Evolutionary conservation across 75 land plant genomes (phyloP).

Genomic region (Larix kaempferi): DNA sequence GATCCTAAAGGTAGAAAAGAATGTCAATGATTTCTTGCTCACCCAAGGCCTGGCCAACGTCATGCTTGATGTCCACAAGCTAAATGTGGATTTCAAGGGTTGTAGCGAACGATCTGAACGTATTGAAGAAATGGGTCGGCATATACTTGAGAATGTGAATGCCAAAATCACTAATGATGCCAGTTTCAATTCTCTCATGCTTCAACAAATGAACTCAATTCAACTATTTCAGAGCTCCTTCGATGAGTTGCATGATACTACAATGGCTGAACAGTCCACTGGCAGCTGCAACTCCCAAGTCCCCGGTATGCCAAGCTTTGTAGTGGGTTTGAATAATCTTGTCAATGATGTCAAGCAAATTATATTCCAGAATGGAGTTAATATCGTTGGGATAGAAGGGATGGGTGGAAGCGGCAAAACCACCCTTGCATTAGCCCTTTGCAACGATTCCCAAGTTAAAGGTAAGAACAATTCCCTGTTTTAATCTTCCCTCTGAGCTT

Average conservation of each 20-base stretch:
- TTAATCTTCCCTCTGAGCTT: background rate
- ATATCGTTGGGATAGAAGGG: background rate
- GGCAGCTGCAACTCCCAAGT: background rate
- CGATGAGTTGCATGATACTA: background rate
- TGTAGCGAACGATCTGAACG: background rate
- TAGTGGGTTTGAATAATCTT: background rate
- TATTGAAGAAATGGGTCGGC: background rate
- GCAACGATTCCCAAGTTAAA: background rate
- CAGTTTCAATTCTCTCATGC: background rate
- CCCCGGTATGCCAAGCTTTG: background rate
- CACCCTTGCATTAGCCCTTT: conserved; percentile 3
- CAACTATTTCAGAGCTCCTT: background rate
- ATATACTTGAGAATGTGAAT: background rate
- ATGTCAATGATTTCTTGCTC: background rate
- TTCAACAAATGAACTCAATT: background rate
- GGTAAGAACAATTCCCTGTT: background rate
- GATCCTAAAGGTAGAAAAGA: background rate
- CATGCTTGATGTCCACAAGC: background rate
- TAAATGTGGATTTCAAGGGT: no score
- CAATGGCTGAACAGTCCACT: background rate
- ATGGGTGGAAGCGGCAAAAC: background rate
- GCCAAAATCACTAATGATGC: background rate
- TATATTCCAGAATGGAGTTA: background rate
- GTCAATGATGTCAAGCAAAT: background rate
- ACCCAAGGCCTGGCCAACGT: background rate